phyloP scores from a whole-genome alignment of 768 basidiomycete genomes.

The Favolaschia claudopus region DNA sequence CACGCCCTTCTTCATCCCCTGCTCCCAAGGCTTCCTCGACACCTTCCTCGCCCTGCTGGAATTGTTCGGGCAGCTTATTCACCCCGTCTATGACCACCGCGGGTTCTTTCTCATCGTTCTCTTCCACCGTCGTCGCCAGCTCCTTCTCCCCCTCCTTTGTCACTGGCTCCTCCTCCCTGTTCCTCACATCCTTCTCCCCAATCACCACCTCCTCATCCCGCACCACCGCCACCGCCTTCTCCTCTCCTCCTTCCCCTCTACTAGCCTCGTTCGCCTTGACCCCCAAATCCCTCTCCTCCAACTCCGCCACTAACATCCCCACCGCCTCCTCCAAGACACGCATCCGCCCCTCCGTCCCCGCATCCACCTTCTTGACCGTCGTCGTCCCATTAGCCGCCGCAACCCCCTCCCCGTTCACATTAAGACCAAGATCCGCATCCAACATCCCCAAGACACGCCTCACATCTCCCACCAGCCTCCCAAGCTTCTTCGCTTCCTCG shows the following conservation, averaged over 20 bases:
- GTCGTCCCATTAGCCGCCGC: no score
- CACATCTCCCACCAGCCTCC: slow-evolving; percentile 35
- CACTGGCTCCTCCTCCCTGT: background rate
- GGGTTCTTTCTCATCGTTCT: background rate
- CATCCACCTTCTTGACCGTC: slow-evolving; percentile 34
- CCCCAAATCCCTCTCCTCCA: slow-evolving; percentile 45
- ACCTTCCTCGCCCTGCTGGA: background rate
- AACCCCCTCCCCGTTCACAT: no score
- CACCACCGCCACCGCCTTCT: background rate
- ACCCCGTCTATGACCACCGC: no score
- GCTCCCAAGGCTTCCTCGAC: background rate
- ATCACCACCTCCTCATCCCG: background rate
- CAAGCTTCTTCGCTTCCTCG: slow-evolving; percentile 27
- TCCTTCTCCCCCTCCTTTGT: background rate
- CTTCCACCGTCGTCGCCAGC: background rate
- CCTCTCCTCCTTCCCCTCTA: background rate
- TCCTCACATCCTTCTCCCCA: background rate
- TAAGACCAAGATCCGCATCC: slow-evolving; percentile 44
- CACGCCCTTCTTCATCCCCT: background rate
- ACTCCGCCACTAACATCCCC: slow-evolving; percentile 59
- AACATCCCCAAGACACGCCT: slow-evolving; percentile 42
- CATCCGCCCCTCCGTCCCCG: slow-evolving; percentile 62
- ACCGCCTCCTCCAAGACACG: slow-evolving; percentile 58
- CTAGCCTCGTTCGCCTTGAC: no score
- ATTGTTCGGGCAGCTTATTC: no score